Base-by-base conservation (phyloP, 257 asterid genomes). In the Coffea canephora region DNA sequence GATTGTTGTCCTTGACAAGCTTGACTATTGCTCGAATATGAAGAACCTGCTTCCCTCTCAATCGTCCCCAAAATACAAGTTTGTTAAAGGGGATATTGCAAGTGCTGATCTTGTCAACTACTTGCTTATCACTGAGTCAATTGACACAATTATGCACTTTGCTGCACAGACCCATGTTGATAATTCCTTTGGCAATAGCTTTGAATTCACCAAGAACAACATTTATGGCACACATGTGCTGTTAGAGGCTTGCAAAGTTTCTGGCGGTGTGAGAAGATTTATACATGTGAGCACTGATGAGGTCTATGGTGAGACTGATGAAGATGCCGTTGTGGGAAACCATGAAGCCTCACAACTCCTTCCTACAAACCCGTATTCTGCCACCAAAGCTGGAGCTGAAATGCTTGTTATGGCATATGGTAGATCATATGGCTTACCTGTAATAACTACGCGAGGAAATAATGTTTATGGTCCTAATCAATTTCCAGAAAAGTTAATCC, bases 131-230 rank as follows among this genome's bases (percentile, higher is more conserved):
- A 88, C 99, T 0, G 99, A 95, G 87, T 89, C 91, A 84, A 95
- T 95, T 23, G 99, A 95, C 89, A 95, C 99, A 13, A 95, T 95
- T 46, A 95, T 95, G 99, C 99, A 95, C 89, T 95, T 95, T 85
- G 99, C 99, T n/a, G 99, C 99, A 34, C 99, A 95, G 76, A 95
- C 98, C 80, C 98, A 94, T 73, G 98, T 94, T 21, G 98, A 94
- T 84, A 94, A 94, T 81, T 94, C 98, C 2, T 94, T 94, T 19
- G 98, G 98, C 54, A 94, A 94, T 90, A 92, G 97, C 82, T 94
- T 94, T 52, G 98, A 94, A 88, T 95, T 95, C 80, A 95, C 99
- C 85, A 95, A 93, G 90, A 95, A 95, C 88, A 95, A 95, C 89
- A 91, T 95, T 71, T 95, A 95, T 23, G 99, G 99, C 49, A 93